Conservation (phyloP, 768 basidiomycete species). For the Pleurotus citrinopileatus region DNA sequence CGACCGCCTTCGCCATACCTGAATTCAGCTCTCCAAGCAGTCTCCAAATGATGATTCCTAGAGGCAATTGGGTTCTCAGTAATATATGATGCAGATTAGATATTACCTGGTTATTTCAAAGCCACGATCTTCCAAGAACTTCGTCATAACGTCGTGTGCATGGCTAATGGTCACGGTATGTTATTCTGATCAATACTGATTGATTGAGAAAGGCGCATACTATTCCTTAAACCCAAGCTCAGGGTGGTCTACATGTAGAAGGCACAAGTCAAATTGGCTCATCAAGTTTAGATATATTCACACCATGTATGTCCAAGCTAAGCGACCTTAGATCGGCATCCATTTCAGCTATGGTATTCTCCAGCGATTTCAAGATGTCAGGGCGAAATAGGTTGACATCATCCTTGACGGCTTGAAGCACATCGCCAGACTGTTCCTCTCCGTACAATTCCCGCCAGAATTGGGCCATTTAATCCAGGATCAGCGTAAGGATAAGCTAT, state of each 20-base stretch:
- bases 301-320: slow-evolving; percentile 74
- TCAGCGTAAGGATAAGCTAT: neutral
- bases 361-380: slow-evolving; percentile 59
- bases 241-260: slow-evolving; percentile 51
- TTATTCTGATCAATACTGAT: neutral
- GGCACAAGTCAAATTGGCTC: neutral
- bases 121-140: slow-evolving; percentile 63
- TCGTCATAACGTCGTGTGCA: slow-evolving; percentile 69
- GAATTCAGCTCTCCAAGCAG: slow-evolving; percentile 75
- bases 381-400: slow-evolving; percentile 41
- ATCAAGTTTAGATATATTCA: slow-evolving; percentile 12
- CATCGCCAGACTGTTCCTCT: no score
- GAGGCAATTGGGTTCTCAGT: neutral
- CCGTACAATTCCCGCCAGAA: no score
- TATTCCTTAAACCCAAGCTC: slow-evolving; percentile 67
- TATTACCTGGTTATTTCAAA: slow-evolving; percentile 51
- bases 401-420: slow-evolving; percentile 18
- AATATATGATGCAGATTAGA: neutral
- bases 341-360: slow-evolving; percentile 49
- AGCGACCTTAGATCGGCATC: slow-evolving; percentile 53
- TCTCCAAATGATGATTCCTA: slow-evolving; percentile 59
- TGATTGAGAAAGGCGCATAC: slow-evolving; percentile 32
- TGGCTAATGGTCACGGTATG: slow-evolving; percentile 38
- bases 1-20: slow-evolving; percentile 63
- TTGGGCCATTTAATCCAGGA: slow-evolving; percentile 25